Evolutionary conservation across 352 stramenopile species (phyloP).

Genomic region (Pythium aristosporum): DNA sequence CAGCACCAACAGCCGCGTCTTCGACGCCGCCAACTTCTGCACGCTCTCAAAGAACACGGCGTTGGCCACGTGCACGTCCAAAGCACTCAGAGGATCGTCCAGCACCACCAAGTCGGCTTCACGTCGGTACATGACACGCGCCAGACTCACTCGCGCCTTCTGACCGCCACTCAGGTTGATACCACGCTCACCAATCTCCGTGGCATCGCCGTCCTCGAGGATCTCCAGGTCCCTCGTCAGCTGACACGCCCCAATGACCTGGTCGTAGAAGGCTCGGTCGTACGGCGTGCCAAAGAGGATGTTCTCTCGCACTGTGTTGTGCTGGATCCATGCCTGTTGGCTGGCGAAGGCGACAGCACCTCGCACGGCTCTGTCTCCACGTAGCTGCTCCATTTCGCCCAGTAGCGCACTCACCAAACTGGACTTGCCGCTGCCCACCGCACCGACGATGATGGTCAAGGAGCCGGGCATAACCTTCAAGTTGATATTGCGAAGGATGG

Average conservation of each 20-base stretch:
- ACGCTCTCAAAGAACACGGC: constrained; percentile 34
- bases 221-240: constrained; percentile 60
- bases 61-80: constrained; percentile 34
- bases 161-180: constrained; percentile 39
- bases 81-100: constrained; percentile 35
- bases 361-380: constrained; percentile 10
- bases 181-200: constrained; percentile 51
- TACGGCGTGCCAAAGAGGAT: constrained; percentile 30
- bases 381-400: constrained; percentile 37
- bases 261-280: constrained; percentile 25
- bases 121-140: constrained; percentile 29
- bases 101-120: constrained; percentile 35
- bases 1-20: constrained; percentile 60
- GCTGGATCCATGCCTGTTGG: constrained; percentile 37
- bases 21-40: constrained; percentile 32
- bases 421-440: constrained; percentile 55
- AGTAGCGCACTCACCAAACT: constrained; percentile 44
- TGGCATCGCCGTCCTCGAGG: constrained; percentile 66
- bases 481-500: constrained; percentile 28
- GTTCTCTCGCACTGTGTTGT: constrained; percentile 32
- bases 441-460: constrained; percentile 54
- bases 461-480: constrained; percentile 53
- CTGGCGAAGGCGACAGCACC: constrained; percentile 27
- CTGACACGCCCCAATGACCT: constrained; percentile 45
- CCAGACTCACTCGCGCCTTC: constrained; percentile 30